phyloP scores from a whole-genome alignment of 352 stramenopile genomes.

The Thraustochytrium sp. region DNA sequence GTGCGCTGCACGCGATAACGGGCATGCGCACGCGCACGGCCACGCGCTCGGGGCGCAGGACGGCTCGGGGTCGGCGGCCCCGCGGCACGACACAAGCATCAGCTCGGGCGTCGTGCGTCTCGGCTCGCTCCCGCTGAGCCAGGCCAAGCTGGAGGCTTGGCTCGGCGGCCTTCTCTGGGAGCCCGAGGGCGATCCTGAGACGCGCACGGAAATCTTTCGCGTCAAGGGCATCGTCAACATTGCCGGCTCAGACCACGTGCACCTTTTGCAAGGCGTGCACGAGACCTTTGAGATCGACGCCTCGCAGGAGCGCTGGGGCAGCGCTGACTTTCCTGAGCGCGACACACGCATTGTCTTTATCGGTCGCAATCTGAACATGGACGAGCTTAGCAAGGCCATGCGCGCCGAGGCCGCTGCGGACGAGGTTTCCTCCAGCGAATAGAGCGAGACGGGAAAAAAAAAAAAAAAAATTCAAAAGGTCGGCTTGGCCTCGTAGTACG shows the following conservation, averaged over 20 bases:
- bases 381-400: background rate
- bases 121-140: background rate
- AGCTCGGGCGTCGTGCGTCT: conserved; percentile 20
- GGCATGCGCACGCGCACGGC: background rate
- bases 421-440: too few relatives aligned
- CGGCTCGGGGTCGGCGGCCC: background rate
- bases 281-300: conserved; percentile 44
- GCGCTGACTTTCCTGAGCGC: conserved; percentile 12
- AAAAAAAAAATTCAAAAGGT: too few relatives aligned
- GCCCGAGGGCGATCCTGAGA: background rate
- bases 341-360: conserved; percentile 42
- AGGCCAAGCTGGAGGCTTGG: conserved; percentile 19
- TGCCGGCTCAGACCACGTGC: background rate
- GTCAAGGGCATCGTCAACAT: conserved; percentile 42
- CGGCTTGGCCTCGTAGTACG: background rate
- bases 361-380: conserved; percentile 11
- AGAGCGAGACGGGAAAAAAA: too few relatives aligned
- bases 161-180: conserved; percentile 42
- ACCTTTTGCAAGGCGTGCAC: conserved; percentile 45
- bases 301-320: background rate
- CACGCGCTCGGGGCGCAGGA: background rate
- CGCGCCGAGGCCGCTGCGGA: background rate
- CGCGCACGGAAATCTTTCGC: conserved; percentile 14
- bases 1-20: background rate
- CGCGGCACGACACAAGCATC: conserved; percentile 36